Evolutionary conservation across 2,329 filamentous ascomycete genomes (phyloP).

Genomic region (Mariannaea elegans): DNA sequence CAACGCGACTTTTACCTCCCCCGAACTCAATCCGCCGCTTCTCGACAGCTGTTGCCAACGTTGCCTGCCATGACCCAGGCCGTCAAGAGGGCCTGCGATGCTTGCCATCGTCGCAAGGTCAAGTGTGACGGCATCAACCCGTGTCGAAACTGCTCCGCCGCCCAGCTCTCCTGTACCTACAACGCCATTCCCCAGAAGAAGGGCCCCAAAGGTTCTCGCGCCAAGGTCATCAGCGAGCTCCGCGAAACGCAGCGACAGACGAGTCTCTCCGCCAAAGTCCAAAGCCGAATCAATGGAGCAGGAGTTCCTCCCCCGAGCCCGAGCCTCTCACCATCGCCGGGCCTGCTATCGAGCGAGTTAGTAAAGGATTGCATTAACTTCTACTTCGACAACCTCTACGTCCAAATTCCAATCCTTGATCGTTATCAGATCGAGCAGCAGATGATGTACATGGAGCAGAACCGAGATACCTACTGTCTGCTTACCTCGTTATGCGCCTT

Average conservation of each 20-base stretch:
- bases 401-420: constrained; percentile 70
- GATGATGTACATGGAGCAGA: constrained; percentile 67
- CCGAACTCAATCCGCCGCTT: constrained; percentile 26
- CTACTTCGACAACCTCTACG: constrained; percentile 74
- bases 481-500: constrained; percentile 72
- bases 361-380: constrained; percentile 73
- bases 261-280: constrained; percentile 68
- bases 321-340: constrained; percentile 63
- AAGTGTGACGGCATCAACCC: constrained; percentile 77
- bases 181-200: constrained; percentile 80
- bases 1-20: constrained; percentile 3
- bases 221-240: constrained; percentile 79
- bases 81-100: constrained; percentile 73
- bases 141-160: constrained; percentile 75
- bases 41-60: constrained; percentile 12
- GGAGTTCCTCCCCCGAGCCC: constrained; percentile 57
- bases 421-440: constrained; percentile 67
- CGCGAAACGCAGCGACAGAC: constrained; percentile 74
- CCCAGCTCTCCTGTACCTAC: constrained; percentile 76
- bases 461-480: constrained; percentile 70
- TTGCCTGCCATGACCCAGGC: constrained; percentile 53
- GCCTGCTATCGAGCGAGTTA: constrained; percentile 68
- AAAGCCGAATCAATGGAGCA: constrained; percentile 67
- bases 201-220: constrained; percentile 76
- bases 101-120: constrained; percentile 78